Evolutionary conservation across 1,139 yeast genomes (phyloP).

Genomic region (Geotrichum phurueaensis): DNA sequence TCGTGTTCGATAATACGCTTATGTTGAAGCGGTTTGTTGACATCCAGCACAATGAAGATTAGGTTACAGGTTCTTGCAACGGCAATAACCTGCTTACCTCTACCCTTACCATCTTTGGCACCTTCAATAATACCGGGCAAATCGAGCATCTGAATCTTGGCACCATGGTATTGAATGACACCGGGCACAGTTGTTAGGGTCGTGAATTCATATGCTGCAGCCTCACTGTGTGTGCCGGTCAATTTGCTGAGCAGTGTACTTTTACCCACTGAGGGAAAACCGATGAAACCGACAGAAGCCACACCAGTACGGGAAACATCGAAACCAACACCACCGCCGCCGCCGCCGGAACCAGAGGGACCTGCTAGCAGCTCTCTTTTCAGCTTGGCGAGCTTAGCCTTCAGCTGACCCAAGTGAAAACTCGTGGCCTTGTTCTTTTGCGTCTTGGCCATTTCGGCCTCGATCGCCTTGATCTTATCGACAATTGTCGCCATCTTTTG

Average conservation of each 20-base stretch:
- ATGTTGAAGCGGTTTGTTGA: conserved; percentile 90
- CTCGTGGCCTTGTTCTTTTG: conserved; percentile 95
- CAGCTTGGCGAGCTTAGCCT: conserved; percentile 91
- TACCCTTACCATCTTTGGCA: conserved; percentile 97
- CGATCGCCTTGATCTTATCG: conserved; percentile 53
- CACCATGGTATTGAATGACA: conserved; percentile 90
- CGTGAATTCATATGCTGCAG: conserved; percentile 95
- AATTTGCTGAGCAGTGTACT: conserved; percentile 65
- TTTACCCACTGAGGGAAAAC: conserved; percentile 54
- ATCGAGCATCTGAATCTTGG: conserved; percentile 95
- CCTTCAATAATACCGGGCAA: conserved; percentile 98
- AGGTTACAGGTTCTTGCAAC: conserved; percentile 95
- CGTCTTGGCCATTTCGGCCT: conserved; percentile 90
- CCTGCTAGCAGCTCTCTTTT: conserved; percentile 87
- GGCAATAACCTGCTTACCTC: conserved; percentile 98
- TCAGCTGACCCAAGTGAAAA: conserved; percentile 92
- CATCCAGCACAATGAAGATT: conserved; percentile 88
- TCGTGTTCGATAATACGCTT: conserved; percentile 90
- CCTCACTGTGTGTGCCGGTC: conserved; percentile 95
- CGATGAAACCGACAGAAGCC: conserved; percentile 94
- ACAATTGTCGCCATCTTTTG: conserved; percentile 15
- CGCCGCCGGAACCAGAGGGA: conserved; percentile 75
- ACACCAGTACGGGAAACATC: conserved; percentile 98
- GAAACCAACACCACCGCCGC: conserved; percentile 82
- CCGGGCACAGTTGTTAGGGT: conserved; percentile 98